Evolutionary conservation across 192 early-diverging fungal species (phyloP), one percentile per base, ranked within the genome.

Genomic region (Backusella macrospora): DNA sequence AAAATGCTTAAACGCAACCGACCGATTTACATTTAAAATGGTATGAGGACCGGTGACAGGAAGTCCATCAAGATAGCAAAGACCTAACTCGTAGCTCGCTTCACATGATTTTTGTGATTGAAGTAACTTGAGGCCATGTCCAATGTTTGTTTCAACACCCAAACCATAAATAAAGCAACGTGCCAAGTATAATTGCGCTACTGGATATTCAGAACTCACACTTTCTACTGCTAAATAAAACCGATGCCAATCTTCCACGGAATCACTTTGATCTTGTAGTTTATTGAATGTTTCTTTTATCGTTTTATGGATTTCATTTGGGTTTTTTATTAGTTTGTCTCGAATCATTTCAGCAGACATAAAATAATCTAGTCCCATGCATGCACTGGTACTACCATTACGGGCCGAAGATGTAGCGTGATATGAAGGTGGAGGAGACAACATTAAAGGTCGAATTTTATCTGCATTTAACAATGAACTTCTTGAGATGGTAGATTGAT

Each of bases 31-130:
- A 14, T 37, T 13, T 21, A 59, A 39, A 69, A 45, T 44, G 0
- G 42, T 49, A 43, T 49, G 63, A 38, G 63, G 37, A 16, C 45
- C 42, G 14, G 68, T 55, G 5, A 46, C 15, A 29, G 52, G 52
- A 14, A 64, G 70, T 21, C 76, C 76, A 23, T 77, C 71, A 48
- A 73, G 65, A 55, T 73, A 78, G 48, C 76, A 78, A 43, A 59
- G 52, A 48, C 72, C 76, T n/a, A 73, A 65, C 21, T 72, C 65
- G 42, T 73, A 73, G 10, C 34, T 68, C 16, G 76, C 46, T 37
- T 78, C 66, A 26, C 64, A 48, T 23, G 66, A 66, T 26, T 18
- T 62, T 7, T 68, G 45, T 9, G 71, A 65, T 71, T 37, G 45
- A 13, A 78, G 49, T 23, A 49, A 37, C 14, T 70, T 42, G 9